Evolutionary conservation across 495 filamentous ascomycete genomes (phyloP).

Genomic region (Xylaria sp.): DNA sequence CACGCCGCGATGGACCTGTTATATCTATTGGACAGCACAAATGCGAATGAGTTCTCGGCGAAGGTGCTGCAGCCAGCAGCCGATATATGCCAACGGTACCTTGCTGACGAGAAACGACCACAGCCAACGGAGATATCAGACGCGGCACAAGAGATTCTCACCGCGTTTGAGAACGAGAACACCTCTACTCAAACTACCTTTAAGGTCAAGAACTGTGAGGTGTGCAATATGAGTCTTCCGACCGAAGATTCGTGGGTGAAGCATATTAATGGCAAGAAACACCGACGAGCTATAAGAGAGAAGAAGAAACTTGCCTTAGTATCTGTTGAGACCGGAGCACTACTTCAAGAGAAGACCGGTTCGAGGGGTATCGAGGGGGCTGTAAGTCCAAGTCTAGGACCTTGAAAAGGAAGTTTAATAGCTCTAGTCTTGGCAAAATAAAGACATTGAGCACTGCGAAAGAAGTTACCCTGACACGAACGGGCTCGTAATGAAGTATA

Average conservation of each 20-base stretch:
- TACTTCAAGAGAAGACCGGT: neutral
- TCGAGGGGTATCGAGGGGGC: neutral
- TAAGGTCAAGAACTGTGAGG: conserved; percentile 68
- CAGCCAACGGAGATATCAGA: conserved; percentile 67
- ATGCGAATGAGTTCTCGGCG: conserved; percentile 61
- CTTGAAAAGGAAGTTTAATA: neutral
- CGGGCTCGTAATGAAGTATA: neutral
- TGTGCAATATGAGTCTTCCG: conserved; percentile 72
- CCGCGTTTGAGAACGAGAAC: conserved; percentile 59
- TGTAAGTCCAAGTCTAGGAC: neutral
- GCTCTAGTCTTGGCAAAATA: neutral
- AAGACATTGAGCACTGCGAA: neutral
- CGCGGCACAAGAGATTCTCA: conserved; percentile 61
- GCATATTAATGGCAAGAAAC: conserved; percentile 73
- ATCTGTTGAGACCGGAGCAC: conserved; percentile 28
- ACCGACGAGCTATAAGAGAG: conserved; percentile 48
- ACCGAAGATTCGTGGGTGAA: conserved; percentile 76
- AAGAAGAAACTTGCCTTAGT: conserved; percentile 40
- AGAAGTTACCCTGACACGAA: neutral
- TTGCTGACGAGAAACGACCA: conserved; percentile 62
- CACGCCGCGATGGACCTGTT: conserved; percentile 59
- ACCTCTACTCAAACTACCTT: conserved; percentile 52
- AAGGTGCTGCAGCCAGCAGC: conserved; percentile 70
- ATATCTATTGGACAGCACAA: conserved; percentile 78
- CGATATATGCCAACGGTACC: conserved; percentile 65